Conservation (phyloP, 768 basidiomycete species). For the Hemileccinum rubropunctum region DNA sequence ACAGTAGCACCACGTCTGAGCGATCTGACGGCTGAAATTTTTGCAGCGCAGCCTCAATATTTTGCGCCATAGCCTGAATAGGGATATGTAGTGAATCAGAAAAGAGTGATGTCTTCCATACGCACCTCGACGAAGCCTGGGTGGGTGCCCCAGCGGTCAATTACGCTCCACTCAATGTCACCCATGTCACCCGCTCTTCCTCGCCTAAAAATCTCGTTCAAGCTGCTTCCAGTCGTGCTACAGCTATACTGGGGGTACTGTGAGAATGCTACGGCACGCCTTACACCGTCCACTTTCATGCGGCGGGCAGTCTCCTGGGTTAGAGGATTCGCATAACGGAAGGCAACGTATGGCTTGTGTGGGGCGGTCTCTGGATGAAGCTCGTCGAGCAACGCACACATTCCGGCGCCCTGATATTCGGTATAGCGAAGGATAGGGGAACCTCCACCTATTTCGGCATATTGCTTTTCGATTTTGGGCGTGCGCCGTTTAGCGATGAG, state of each 20-base stretch:
- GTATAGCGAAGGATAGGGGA: constrained; percentile 95
- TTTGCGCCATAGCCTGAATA: constrained; percentile 82
- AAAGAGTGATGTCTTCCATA: background rate
- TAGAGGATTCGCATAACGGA: constrained; percentile 89
- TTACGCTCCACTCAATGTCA: constrained; percentile 90
- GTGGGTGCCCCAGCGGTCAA: constrained; percentile 98
- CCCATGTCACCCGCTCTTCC: constrained; percentile 61
- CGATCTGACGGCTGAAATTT: constrained; percentile 75
- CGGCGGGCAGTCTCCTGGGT: constrained; percentile 79
- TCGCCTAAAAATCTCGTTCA: constrained; percentile 85
- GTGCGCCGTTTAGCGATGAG: constrained; percentile 86
- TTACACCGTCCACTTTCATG: constrained; percentile 89
- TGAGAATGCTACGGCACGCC: constrained; percentile 90
- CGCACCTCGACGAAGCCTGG: constrained; percentile 90
- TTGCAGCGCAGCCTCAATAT: constrained; percentile 76
- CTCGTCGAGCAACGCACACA: constrained; percentile 91
- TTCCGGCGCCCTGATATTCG: constrained; percentile 79
- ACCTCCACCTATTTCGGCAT: constrained; percentile 92
- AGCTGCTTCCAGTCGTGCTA: constrained; percentile 94
- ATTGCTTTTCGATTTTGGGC: constrained; percentile 92
- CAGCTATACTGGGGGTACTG: constrained; percentile 99
- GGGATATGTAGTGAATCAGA: constrained; percentile 1
- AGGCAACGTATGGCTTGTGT: constrained; percentile 94
- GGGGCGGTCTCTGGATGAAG: constrained; percentile 91
- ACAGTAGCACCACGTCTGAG: constrained; percentile 77